Conservation (phyloP, 257 asterid genomes). For the Capsicum pubescens region DNA sequence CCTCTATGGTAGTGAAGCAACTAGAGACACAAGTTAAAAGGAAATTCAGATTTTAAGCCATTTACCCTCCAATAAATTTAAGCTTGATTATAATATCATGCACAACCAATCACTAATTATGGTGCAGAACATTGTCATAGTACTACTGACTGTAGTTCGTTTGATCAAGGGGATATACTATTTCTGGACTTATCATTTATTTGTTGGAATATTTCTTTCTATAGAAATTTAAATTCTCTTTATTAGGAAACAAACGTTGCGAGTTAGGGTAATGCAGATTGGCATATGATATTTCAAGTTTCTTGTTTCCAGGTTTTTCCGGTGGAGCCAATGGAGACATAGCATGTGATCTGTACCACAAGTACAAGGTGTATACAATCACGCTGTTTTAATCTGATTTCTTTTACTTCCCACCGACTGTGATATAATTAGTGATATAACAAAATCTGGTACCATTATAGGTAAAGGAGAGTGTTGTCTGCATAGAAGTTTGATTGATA, state of each 20-base stretch:
- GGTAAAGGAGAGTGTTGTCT: background rate
- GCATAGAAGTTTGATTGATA: background rate
- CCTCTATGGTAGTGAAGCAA: background rate
- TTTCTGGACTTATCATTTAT: background rate
- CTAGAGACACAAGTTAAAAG: background rate
- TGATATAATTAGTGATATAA: background rate
- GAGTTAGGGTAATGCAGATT: background rate
- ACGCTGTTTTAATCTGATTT: background rate
- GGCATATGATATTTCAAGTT: background rate
- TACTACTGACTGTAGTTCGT: background rate
- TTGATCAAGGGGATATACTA: background rate
- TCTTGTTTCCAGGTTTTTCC: conserved; percentile 39
- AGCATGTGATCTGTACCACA: conserved; percentile 59
- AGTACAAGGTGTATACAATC: conserved; percentile 46
- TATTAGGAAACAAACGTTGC: background rate
- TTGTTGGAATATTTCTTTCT: background rate
- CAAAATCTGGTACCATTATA: background rate
- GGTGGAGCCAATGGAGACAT: conserved; percentile 51
- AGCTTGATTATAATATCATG: too few relatives aligned
- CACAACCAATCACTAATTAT: too few relatives aligned
- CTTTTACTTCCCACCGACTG: background rate
- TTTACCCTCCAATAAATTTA: too few relatives aligned
- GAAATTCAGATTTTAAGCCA: background rate
- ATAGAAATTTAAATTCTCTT: background rate
- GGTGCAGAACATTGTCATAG: background rate